Percentiles rank a stretch among this genome's conserved stretches.
phyloP scores from a whole-genome alignment of 495 filamentous ascomycete species.

The Staphylotrichum tortipilum region DNA sequence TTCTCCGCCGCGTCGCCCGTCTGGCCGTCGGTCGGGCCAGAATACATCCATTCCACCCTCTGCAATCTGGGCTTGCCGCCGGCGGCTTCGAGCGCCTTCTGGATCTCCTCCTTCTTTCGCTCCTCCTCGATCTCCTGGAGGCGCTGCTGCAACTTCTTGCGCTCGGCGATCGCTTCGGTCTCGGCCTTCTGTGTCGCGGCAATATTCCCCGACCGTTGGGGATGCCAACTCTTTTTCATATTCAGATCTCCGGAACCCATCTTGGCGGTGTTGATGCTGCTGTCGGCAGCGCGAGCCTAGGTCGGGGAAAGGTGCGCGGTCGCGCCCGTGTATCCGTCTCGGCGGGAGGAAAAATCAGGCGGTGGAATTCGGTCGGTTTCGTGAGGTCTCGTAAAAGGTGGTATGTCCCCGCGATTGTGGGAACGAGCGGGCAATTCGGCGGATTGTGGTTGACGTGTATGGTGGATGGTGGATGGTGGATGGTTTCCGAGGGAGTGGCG shows the following conservation, averaged over 20 bases:
- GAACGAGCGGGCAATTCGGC: too few relatives aligned
- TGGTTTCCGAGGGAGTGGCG: neutral
- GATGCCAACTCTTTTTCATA: slow-evolving; percentile 96
- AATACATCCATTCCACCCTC: slow-evolving; percentile 97
- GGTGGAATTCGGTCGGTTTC: too few relatives aligned
- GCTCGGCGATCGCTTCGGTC: slow-evolving; percentile 87
- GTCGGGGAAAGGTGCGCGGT: neutral
- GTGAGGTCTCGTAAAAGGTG: too few relatives aligned
- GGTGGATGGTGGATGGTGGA: too few relatives aligned
- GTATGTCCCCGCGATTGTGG: too few relatives aligned
- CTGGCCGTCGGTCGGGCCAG: slow-evolving; percentile 71
- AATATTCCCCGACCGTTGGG: slow-evolving; percentile 29
- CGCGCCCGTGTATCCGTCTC: neutral
- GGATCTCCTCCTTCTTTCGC: slow-evolving; percentile 82
- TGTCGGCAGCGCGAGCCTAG: slow-evolving; percentile 3
- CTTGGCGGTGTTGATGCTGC: slow-evolving; percentile 33
- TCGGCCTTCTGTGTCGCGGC: slow-evolving; percentile 44
- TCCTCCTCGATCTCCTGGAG: slow-evolving; percentile 90
- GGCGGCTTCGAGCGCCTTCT: slow-evolving; percentile 79
- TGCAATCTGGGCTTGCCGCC: slow-evolving; percentile 67
- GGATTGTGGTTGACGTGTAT: too few relatives aligned
- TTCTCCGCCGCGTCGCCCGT: slow-evolving; percentile 81
- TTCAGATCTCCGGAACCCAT: slow-evolving; percentile 83
- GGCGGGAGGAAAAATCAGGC: too few relatives aligned
- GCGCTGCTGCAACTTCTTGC: slow-evolving; percentile 79